phyloP scores from a whole-genome alignment of 805 yeast species.

The Saccharomyces eubayanus region DNA sequence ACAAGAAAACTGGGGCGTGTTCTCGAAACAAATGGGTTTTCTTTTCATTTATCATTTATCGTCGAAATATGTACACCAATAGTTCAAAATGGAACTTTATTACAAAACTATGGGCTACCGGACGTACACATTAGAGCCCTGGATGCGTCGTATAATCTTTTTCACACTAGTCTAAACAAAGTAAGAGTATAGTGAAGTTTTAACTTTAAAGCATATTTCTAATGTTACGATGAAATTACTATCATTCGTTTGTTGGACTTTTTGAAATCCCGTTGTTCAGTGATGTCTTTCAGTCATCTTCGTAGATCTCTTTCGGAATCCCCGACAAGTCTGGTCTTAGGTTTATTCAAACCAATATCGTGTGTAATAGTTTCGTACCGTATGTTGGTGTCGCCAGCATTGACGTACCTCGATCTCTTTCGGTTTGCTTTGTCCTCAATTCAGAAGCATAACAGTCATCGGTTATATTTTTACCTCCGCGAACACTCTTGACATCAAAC shows the following conservation, averaged over 20 bases:
- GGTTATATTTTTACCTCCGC: slow-evolving; percentile 66
- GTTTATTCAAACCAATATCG: slow-evolving; percentile 40
- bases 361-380: slow-evolving; percentile 40
- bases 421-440: slow-evolving; percentile 34
- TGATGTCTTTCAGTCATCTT: slow-evolving; percentile 48
- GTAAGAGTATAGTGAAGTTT: background rate
- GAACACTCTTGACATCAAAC: slow-evolving; percentile 79
- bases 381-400: slow-evolving; percentile 30
- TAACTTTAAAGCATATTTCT: background rate
- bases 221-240: background rate
- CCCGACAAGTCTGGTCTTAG: slow-evolving; percentile 58
- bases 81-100: too few relatives aligned
- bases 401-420: slow-evolving; percentile 19
- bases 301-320: slow-evolving; percentile 54
- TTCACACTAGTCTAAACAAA: background rate
- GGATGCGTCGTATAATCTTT: too few relatives aligned
- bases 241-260: background rate
- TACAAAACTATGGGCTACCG: too few relatives aligned
- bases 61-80: too few relatives aligned
- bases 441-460: slow-evolving; percentile 82
- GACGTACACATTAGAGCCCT: too few relatives aligned
- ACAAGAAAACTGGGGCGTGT: background rate
- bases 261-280: slow-evolving; percentile 52
- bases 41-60: background rate
- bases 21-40: background rate